Evolutionary conservation across 2,329 filamentous ascomycete species (phyloP).

Genomic region (Triangularia verruculosa): DNA sequence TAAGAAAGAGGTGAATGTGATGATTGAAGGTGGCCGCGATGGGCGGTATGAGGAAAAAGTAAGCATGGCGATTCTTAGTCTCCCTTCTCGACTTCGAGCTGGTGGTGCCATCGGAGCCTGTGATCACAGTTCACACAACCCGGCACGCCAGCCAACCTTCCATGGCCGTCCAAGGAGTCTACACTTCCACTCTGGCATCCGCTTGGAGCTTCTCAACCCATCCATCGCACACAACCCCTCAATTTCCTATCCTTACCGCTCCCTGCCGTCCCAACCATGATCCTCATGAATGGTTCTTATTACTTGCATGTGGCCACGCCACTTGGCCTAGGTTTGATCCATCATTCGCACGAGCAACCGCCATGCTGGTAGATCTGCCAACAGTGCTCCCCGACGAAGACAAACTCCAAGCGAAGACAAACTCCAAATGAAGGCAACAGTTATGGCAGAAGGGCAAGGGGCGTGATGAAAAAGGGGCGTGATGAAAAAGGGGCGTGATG

Average conservation of each 20-base stretch:
- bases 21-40: neutral
- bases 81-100: neutral
- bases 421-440: no score
- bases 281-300: neutral
- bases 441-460: no score
- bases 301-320: no score
- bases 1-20: neutral
- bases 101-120: neutral
- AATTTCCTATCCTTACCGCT: neutral
- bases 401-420: no score
- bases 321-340: neutral
- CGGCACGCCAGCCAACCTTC: neutral
- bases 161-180: neutral
- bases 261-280: neutral
- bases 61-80: neutral
- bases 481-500: no score
- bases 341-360: no score
- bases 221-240: neutral
- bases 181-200: neutral
- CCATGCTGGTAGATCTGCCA: no score
- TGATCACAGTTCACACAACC: neutral
- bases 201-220: no score
- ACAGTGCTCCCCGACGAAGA: no score
- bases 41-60: constrained; percentile 3
- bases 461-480: no score